A percentile compares a stretch with the other conserved stretches of the same genome.
Conservation (phyloP, 108 stramenopile species). For the Fistulifera pelliculosa region DNA sequence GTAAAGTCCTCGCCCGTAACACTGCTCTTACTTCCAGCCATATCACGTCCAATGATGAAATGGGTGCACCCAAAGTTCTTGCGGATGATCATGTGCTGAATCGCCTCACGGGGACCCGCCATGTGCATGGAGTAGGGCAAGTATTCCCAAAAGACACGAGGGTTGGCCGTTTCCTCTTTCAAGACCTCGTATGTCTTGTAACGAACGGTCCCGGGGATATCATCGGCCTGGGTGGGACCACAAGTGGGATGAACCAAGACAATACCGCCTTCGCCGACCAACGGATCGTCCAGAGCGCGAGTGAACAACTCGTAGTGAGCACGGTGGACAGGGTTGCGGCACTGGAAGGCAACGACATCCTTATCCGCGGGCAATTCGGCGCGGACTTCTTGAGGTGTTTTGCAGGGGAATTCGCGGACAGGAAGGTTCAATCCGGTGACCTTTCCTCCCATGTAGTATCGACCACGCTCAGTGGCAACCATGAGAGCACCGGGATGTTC, state of each 20-base stretch:
- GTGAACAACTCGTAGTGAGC: slow-evolving; percentile 99
- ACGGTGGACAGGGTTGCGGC: slow-evolving; percentile 99
- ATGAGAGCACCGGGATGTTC: slow-evolving; percentile 97
- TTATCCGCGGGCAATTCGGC: slow-evolving; percentile 86
- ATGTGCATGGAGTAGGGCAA: slow-evolving; percentile 99
- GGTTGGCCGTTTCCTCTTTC: slow-evolving; percentile 91
- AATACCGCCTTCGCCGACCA: slow-evolving; percentile 81
- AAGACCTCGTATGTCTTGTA: slow-evolving; percentile 98
- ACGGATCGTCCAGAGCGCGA: slow-evolving; percentile 92
- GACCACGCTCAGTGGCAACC: slow-evolving; percentile 97
- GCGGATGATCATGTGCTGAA: slow-evolving; percentile 99
- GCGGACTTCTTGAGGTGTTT: slow-evolving; percentile 93
- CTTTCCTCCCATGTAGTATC: slow-evolving; percentile 97
- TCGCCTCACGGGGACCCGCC: slow-evolving; percentile 99
- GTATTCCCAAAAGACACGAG: slow-evolving; percentile 94
- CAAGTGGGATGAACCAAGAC: slow-evolving; percentile 99
- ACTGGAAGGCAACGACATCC: slow-evolving; percentile 99
- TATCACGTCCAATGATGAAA: slow-evolving; percentile 99
- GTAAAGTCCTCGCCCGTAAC: slow-evolving; percentile 97
- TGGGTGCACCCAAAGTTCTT: slow-evolving; percentile 99
- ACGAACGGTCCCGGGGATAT: slow-evolving; percentile 84
- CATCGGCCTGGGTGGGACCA: slow-evolving; percentile 98
- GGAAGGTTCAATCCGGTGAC: slow-evolving; percentile 94
- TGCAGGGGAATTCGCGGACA: slow-evolving; percentile 95
- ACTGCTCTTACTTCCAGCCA: slow-evolving; percentile 97